Conservation (phyloP, 345 rosid genomes). For the Populus pruinosa region DNA sequence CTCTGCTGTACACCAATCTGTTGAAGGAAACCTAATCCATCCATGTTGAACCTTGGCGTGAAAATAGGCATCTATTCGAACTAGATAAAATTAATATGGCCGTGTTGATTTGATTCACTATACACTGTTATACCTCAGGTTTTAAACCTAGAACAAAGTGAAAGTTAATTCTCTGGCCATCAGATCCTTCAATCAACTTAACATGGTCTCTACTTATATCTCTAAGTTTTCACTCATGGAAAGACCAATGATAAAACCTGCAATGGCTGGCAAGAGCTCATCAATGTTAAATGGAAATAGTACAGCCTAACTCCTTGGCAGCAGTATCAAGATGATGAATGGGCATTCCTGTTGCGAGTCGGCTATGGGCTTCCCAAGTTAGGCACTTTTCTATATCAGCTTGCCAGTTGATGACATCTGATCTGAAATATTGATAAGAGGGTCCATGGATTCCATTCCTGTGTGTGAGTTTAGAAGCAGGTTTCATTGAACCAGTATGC, state of each 20-base stretch:
- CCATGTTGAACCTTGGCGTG: background rate
- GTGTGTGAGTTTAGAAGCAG: slow-evolving; percentile 35
- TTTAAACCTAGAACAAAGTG: slow-evolving; percentile 1
- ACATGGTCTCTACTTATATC: background rate
- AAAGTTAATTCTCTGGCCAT: background rate
- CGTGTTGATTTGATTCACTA: background rate
- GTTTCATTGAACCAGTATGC: slow-evolving; percentile 45
- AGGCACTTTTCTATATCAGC: slow-evolving; percentile 72
- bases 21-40: background rate
- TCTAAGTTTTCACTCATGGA: slow-evolving; percentile 3
- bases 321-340: slow-evolving; percentile 62
- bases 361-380: slow-evolving; percentile 89
- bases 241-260: slow-evolving; percentile 9
- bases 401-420: slow-evolving; percentile 68
- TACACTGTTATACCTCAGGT: slow-evolving; percentile 4
- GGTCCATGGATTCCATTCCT: slow-evolving; percentile 54
- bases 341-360: slow-evolving; percentile 59
- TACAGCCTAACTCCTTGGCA: slow-evolving; percentile 83
- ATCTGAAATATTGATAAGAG: slow-evolving; percentile 44
- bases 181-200: background rate
- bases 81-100: background rate
- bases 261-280: slow-evolving; percentile 8
- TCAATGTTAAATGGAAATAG: slow-evolving; percentile 37
- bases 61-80: background rate
- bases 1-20: background rate